phyloP scores from a whole-genome alignment of 108 stramenopile species.

The Nitzschia sp. region DNA sequence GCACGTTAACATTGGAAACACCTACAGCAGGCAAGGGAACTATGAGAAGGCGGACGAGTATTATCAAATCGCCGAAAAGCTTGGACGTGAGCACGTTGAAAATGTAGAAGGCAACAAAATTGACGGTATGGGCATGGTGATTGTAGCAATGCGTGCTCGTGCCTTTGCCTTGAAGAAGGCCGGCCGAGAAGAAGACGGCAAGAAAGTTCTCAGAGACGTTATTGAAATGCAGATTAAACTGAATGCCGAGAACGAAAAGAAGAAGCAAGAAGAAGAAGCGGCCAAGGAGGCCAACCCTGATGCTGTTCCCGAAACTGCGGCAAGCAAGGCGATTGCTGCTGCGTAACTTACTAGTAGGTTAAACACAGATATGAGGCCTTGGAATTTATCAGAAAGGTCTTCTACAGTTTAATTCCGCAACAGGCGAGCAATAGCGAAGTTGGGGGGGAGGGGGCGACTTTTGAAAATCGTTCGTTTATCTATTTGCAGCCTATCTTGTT shows the following conservation, averaged over 20 bases:
- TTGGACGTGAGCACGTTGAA: conserved; percentile 81
- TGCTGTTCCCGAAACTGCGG: conserved; percentile 7
- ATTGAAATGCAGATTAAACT: conserved; percentile 72
- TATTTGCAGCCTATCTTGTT: no score
- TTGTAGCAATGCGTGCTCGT: conserved; percentile 75
- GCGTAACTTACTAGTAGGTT: background rate
- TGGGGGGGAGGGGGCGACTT: no score
- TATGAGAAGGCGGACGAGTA: conserved; percentile 71
- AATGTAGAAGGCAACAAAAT: conserved; percentile 70
- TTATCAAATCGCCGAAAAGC: conserved; percentile 70
- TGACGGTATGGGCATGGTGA: conserved; percentile 85
- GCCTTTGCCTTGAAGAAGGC: conserved; percentile 84
- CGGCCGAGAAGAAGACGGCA: conserved; percentile 79
- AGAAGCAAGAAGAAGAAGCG: conserved; percentile 61
- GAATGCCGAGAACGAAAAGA: conserved; percentile 65
- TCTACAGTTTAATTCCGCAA: no score
- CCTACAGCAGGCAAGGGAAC: conserved; percentile 72
- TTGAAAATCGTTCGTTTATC: no score
- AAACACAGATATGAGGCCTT: background rate
- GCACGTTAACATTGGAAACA: conserved; percentile 88
- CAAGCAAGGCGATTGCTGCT: conserved; percentile 2
- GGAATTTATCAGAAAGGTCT: no score
- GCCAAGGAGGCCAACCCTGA: conserved; percentile 31
- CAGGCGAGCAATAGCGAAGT: no score
- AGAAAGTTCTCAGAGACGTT: conserved; percentile 72